Percentiles rank a stretch among this genome's conserved stretches.
These are phyloP conservation scores for Darksidea phi DNA, from an alignment of 495 filamentous ascomycete species.

Conservation along the genomic window DNA sequence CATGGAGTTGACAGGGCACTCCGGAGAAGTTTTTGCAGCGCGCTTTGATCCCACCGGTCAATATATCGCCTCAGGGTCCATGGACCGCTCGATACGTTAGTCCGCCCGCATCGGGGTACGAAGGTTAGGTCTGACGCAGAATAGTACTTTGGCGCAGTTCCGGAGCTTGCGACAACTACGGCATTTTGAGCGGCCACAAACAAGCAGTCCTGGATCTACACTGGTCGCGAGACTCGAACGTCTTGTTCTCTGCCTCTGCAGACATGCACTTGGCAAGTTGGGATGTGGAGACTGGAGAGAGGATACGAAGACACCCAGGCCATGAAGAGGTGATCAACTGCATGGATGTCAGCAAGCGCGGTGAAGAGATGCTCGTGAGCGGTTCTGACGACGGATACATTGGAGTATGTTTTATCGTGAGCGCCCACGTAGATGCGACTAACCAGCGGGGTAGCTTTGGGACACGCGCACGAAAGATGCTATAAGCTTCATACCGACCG, in stretches of 20 bases:
- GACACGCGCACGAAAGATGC: slow-evolving; percentile 91
- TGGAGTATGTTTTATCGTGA: slow-evolving; percentile 50
- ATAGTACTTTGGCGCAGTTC: slow-evolving; percentile 90
- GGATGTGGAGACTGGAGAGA: slow-evolving; percentile 82
- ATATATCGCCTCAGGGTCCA: slow-evolving; percentile 88
- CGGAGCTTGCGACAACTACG: slow-evolving; percentile 91
- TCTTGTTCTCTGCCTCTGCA: slow-evolving; percentile 89
- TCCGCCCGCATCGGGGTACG: slow-evolving; percentile 3
- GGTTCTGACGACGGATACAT: slow-evolving; percentile 92
- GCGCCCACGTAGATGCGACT: slow-evolving; percentile 1
- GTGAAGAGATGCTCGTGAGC: slow-evolving; percentile 83
- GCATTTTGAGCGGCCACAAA: slow-evolving; percentile 79
- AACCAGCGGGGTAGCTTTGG: slow-evolving; percentile 62
- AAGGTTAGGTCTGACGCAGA: slow-evolving; percentile 13
- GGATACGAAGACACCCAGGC: slow-evolving; percentile 87
- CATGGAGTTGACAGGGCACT: slow-evolving; percentile 85
- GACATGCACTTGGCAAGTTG: slow-evolving; percentile 91
- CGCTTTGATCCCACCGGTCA: slow-evolving; percentile 86
- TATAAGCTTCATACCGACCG: slow-evolving; percentile 81
- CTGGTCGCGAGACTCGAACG: slow-evolving; percentile 91
- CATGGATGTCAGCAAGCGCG: slow-evolving; percentile 80
- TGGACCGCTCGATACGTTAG: slow-evolving; percentile 88
- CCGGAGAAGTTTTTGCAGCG: slow-evolving; percentile 83
- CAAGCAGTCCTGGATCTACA: slow-evolving; percentile 88
- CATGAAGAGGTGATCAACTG: slow-evolving; percentile 94